phyloP scores from a whole-genome alignment of 2,329 filamentous ascomycete species.

The Claviceps paspali region DNA sequence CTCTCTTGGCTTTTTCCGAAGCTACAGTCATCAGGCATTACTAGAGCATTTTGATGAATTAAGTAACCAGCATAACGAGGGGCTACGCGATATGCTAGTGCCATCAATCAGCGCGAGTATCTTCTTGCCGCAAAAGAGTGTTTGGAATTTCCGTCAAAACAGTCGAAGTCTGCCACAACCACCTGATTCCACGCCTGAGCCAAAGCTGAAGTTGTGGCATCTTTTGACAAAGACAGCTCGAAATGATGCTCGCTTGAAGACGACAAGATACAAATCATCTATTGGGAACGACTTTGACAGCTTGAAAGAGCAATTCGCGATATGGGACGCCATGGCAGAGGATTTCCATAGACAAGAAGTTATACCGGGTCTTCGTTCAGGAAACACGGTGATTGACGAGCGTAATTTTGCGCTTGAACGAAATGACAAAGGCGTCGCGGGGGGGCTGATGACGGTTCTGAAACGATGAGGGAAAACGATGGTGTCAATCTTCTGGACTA shows the following conservation, averaged over 20 bases:
- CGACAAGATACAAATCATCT: conserved; percentile 3
- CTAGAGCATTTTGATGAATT: conserved; percentile 33
- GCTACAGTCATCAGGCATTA: conserved; percentile 28
- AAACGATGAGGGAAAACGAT: neutral
- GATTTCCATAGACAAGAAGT: conserved; percentile 23
- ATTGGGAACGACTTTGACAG: conserved; percentile 5
- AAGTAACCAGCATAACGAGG: conserved; percentile 32
- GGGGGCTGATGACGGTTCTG: neutral
- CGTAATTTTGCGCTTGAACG: conserved; percentile 17
- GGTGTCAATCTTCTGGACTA: conserved; percentile 3
- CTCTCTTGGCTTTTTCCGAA: conserved; percentile 33
- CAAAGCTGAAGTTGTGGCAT: conserved; percentile 9
- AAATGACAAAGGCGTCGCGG: neutral
- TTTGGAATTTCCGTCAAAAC: conserved; percentile 33
- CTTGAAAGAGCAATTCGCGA: conserved; percentile 17
- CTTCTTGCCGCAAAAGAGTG: conserved; percentile 33
- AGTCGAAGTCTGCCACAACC: conserved; percentile 10
- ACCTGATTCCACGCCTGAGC: conserved; percentile 12
- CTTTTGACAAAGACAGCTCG: conserved; percentile 5
- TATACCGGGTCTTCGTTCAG: conserved; percentile 18
- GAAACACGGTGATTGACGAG: conserved; percentile 24
- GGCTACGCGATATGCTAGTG: conserved; percentile 32
- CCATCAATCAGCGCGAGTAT: conserved; percentile 39
- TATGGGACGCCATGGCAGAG: conserved; percentile 22
- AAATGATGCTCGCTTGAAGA: conserved; percentile 8